Evolutionary conservation across 2,329 filamentous ascomycete species (phyloP), one percentile per base, ranked within the genome.

Genomic region (Seiridium cupressi): DNA sequence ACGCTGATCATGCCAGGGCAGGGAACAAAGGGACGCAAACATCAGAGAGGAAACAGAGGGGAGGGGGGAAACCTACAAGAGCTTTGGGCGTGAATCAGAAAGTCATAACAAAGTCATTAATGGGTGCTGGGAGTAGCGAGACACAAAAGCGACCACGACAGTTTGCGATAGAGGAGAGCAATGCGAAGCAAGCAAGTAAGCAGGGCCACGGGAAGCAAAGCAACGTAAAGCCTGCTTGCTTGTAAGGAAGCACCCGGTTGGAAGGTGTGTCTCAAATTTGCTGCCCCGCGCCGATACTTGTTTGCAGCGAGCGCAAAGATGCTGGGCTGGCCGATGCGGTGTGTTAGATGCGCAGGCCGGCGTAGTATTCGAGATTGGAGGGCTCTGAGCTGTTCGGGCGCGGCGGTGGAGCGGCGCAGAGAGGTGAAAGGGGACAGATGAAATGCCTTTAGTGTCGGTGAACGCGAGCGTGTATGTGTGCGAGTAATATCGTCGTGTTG

Each of bases 231-330:
- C 36, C 53, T 55, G 48, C 26, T 42, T 26, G 46, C 40, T 58
- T 13, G 47, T 36, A 59, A 46, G 57, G 57, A 59, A 59, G 47
- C 47, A 44, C 57, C 57, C 35, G 57, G 48, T 53, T 53, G 47
- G 26, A 38, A 59, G 49, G 49, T 18, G 38, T 54, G 48, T 53
- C 48, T 59, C 48, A 54, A 59, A 54, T 53, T 54, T 59, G 18
- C 31, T 49, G 44, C 55, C 46, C 55, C 55, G 55, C 55, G 55
- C 46, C 46, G 44, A 38, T 40, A 49, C 54, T 48, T 59, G 57
- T 54, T 59, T 54, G 57, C 38, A 35, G 40, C 35, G 47, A 54
- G 48, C 42, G 49, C 57, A 59, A 40, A 46, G 49, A 59, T 31
- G 26, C 47, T 35, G n/a, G 48, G 32, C 26, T 54, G 57, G 31